Evolutionary conservation across 2,329 filamentous ascomycete species (phyloP), one percentile per base, ranked within the genome.

Genomic region (Hypomyces rosellus): DNA sequence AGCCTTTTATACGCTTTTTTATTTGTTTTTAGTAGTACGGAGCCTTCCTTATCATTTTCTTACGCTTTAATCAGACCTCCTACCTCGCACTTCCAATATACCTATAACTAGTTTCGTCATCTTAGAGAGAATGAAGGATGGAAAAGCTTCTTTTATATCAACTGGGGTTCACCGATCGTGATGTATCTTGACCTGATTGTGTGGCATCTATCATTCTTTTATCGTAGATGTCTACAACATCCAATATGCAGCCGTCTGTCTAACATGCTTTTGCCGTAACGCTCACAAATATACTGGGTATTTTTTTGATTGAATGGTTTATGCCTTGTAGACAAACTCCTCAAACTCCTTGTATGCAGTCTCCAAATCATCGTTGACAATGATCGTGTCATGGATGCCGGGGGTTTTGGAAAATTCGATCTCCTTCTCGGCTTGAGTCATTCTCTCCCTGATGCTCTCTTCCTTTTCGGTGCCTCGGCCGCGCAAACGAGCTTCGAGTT

Each of bases 401-500:
- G 81, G 79, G 2, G 77, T 80, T 68, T 84, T 77, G 34, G 85
- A 75, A 63, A 80, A 93, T 55, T 84, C 86, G 54, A 95, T 75
- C 74, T 95, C 89, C 44, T 81, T 75, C 67, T 78, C 76, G 3
- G 89, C 89, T 68, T 89, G 88, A 12, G 73, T 69, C 49, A 95
- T 70, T 45, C 89, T 76, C 68, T 86, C 84, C 63, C 76, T 72
- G 49, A 95, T 74, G 45, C 76, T 82, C 46, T 85, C 84, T 68
- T 92, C 88, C 46, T 75, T 80, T 68, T 93, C 89, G n/a, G 88
- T 92, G 8, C 83, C 85, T 51, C 89, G 77, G 34, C 85, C 86
- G 42, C 88, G 78, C 47, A 95, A 74, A 38, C 89, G 78, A 62
- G 78, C 66, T 73, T 95, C 90, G 36, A 96, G 76, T 45, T 82